Conservation (phyloP, 108 stramenopile genomes). For the Cyclotella choctawhatcheeana region DNA sequence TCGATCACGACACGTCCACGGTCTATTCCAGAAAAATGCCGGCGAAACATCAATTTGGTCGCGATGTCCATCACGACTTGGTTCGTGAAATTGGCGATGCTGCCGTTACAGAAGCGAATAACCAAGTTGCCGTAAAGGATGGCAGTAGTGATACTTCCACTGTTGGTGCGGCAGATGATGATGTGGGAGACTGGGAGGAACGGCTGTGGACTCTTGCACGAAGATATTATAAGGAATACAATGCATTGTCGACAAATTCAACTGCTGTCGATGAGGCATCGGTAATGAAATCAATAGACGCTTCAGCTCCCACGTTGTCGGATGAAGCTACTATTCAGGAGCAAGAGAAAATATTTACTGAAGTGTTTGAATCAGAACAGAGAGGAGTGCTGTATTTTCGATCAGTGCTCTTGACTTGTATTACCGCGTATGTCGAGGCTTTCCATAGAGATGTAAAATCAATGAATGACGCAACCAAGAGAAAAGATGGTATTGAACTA, state of each 20-base stretch:
- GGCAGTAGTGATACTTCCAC: conserved; percentile 30
- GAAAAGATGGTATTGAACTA: neutral
- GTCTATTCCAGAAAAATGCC: conserved; percentile 26
- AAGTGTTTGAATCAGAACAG: conserved; percentile 30
- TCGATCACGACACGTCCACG: conserved; percentile 42
- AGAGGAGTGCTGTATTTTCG: conserved; percentile 39
- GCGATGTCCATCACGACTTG: conserved; percentile 17
- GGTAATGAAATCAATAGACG: neutral
- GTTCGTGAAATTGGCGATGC: conserved; percentile 15
- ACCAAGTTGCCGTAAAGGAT: neutral
- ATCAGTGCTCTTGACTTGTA: conserved; percentile 34
- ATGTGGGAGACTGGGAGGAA: conserved; percentile 53
- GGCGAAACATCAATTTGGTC: conserved; percentile 18
- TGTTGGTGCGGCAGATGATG: conserved; percentile 24
- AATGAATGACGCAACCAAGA: neutral
- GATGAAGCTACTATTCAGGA: conserved; percentile 42
- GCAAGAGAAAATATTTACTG: conserved; percentile 30
- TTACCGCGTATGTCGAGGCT: conserved; percentile 36
- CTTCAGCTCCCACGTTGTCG: neutral
- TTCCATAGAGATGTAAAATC: conserved; percentile 27
- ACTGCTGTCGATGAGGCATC: neutral
- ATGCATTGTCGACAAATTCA: neutral
- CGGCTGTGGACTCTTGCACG: conserved; percentile 49
- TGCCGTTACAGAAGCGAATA: neutral
- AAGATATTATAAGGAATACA: conserved; percentile 35